phyloP scores from a whole-genome alignment of 139 green algal genomes.

The Spirogloea muscicola region DNA sequence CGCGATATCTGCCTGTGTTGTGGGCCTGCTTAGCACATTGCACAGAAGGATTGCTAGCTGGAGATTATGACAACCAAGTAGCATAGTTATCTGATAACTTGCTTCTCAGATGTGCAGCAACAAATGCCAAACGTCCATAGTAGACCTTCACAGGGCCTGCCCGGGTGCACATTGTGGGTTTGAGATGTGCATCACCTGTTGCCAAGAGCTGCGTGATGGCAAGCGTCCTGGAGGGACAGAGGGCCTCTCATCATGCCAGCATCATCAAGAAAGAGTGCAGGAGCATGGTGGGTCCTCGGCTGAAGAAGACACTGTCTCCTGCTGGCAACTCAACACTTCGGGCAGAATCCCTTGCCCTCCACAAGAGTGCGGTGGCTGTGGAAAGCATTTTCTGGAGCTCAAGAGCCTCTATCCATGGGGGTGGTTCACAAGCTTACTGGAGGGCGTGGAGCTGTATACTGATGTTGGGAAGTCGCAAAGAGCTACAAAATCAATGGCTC shows the following conservation, averaged over 20 bases:
- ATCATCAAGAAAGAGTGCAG: background rate
- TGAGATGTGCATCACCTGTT: slow-evolving; percentile 39
- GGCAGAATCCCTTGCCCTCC: slow-evolving; percentile 15
- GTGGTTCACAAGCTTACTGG: background rate
- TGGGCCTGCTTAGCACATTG: too few relatives aligned
- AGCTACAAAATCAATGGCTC: too few relatives aligned
- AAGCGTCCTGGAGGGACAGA: slow-evolving; percentile 1
- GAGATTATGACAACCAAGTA: too few relatives aligned
- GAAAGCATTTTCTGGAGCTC: slow-evolving; percentile 19
- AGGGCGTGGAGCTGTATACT: too few relatives aligned
- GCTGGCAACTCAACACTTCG: background rate
- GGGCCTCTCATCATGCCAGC: background rate
- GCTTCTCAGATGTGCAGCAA: slow-evolving; percentile 42
- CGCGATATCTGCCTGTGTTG: too few relatives aligned
- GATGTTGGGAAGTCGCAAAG: too few relatives aligned
- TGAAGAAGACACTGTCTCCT: background rate
- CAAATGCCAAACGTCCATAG: slow-evolving; percentile 40
- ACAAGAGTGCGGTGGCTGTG: slow-evolving; percentile 29
- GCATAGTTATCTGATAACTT: too few relatives aligned
- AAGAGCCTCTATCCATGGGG: background rate
- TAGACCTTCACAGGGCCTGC: slow-evolving; percentile 28
- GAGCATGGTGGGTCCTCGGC: background rate
- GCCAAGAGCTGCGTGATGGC: slow-evolving; percentile 18
- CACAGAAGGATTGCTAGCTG: too few relatives aligned
- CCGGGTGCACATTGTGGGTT: slow-evolving; percentile 10